Evolutionary conservation across 345 rosid genomes (phyloP), one percentile per base, ranked within the genome.

Genomic region (Aquilaria yunnanensis): DNA sequence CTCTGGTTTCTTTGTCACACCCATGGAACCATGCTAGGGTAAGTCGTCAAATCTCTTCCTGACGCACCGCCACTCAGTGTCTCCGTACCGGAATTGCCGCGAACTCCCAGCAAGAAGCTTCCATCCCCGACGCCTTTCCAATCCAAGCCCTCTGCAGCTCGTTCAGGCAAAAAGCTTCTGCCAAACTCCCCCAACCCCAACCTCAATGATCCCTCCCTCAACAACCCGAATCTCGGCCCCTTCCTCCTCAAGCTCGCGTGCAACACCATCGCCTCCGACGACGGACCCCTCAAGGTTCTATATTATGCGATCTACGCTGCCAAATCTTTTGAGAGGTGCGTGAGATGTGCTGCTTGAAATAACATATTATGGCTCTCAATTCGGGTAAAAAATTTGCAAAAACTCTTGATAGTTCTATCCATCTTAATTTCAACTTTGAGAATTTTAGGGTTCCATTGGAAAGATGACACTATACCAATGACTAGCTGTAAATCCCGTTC

Each of bases 161-260:
- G 86, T 47, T 76, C 92, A 57, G 70, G 75, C 33, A 83, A 85
- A 58, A 95, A 95, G 67, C 84, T 88, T 32, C 87, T 87, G 9
- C 85, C 87, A 3, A 94, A 87, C 2, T 83, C 92, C n/a, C n/a
- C n/a, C n/a, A n/a, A n/a, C 2, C 88, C 91, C 0, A 72, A 49
- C 47, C 61, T 80, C 29, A 94, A 90, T 41, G 78, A 80, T 72
- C 73, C 89, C 2, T 87, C 97, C 1, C 96, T 95, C 37, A 96
- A 91, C 76, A 91, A 95, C 66, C 97, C 99, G 60, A 96, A 91
- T 87, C 97, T 95, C 72, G 97, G 99, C 0, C 99, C 97, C 0
- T 91, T 91, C 79, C 96, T 95, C 30, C 80, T 94, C 16, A 94
- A 94, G 66, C 87, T 94, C 61, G 97, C 99, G 47, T 86, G 99